These are phyloP conservation scores for Trichoderma koningii DNA, from an alignment of 2,329 filamentous ascomycete genomes.

Conservation along the genomic window DNA sequence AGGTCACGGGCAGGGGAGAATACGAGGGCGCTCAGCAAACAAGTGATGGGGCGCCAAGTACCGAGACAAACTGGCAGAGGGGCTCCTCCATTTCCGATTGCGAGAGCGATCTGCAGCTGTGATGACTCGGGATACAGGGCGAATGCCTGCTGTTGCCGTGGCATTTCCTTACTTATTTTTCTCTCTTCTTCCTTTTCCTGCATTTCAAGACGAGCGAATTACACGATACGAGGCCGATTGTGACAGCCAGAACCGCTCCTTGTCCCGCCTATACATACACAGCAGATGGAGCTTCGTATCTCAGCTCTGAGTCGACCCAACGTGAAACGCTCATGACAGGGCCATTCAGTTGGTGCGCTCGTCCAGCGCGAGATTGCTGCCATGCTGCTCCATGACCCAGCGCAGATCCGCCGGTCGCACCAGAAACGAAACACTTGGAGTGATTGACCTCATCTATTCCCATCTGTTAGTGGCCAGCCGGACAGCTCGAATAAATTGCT, in stretches of 20 bases:
- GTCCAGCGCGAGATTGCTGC: not conserved
- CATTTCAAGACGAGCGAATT: not conserved
- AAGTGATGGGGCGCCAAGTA: not conserved
- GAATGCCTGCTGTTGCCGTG: not conserved
- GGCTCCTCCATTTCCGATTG: not conserved
- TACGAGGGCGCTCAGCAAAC: slow-evolving; percentile 13
- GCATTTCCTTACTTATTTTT: not conserved
- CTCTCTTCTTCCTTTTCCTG: not conserved
- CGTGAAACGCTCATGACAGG: not conserved
- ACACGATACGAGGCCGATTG: too few relatives aligned
- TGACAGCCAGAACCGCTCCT: too few relatives aligned
- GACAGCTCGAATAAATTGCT: not conserved
- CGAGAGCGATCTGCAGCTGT: slow-evolving; percentile 5
- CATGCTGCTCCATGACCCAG: not conserved
- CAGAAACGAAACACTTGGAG: not conserved
- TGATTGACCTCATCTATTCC: not conserved
- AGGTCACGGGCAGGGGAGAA: not conserved
- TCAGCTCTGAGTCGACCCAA: not conserved
- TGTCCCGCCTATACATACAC: not conserved
- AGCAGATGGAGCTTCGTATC: not conserved
- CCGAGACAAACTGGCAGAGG: not conserved
- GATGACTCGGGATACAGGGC: not conserved
- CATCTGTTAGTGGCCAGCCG: not conserved
- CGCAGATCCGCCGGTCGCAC: slow-evolving; percentile 9
- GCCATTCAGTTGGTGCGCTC: not conserved